Evolutionary conservation across 306 rosid species (phyloP).

Genomic region (Glycine latifolia): DNA sequence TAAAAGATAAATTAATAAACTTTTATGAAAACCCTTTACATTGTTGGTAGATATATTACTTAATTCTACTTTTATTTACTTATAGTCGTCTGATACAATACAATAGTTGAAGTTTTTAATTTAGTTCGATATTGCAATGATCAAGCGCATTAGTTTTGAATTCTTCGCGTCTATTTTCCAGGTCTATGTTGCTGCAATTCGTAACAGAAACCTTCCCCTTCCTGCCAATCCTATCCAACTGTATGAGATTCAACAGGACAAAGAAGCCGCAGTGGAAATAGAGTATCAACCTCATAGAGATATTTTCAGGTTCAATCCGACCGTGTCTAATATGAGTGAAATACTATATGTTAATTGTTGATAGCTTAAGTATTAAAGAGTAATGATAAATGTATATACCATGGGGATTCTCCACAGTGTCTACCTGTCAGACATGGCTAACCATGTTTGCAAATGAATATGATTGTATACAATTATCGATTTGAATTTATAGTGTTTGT

Average conservation of each 20-base stretch:
- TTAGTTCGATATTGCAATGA: not conserved
- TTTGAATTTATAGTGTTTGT: too few species aligned
- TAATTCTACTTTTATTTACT: too few species aligned
- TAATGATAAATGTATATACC: too few species aligned
- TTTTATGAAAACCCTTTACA: too few species aligned
- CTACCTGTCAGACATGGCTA: too few species aligned
- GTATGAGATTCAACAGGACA: constrained; percentile 68
- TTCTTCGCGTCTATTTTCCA: constrained; percentile 35
- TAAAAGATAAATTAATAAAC: too few species aligned
- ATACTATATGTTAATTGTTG: not conserved
- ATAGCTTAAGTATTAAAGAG: not conserved
- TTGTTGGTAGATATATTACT: too few species aligned
- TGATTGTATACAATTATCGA: too few species aligned
- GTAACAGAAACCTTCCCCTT: constrained; percentile 74
- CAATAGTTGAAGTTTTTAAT: not conserved
- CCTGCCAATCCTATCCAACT: constrained; percentile 65
- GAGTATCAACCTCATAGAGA: constrained; percentile 78
- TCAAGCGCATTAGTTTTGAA: constrained; percentile 11
- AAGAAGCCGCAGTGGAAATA: constrained; percentile 62
- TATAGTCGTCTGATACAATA: too few species aligned
- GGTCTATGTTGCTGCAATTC: constrained; percentile 86
- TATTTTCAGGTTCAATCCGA: constrained; percentile 58
- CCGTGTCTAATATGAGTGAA: not conserved
- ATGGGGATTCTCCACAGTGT: too few species aligned
- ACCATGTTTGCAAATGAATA: too few species aligned